Evolutionary conservation across 2,329 filamentous ascomycete species (phyloP).

Genomic region (Biscogniauxia mediterranea): DNA sequence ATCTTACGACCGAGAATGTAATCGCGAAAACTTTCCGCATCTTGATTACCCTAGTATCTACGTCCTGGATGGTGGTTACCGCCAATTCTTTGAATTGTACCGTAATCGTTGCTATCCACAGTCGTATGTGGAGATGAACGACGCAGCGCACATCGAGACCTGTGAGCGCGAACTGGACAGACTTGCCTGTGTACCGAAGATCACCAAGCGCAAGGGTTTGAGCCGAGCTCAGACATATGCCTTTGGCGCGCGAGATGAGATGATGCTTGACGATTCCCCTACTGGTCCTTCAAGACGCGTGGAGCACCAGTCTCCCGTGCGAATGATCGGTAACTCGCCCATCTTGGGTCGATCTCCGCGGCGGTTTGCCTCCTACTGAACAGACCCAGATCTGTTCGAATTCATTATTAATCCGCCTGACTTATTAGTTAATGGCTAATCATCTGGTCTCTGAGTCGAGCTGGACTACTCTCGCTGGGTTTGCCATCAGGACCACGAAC

Average conservation of each 20-base stretch:
- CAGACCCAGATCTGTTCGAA: conserved; percentile 1
- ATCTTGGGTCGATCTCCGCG: conserved; percentile 51
- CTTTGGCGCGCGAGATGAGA: conserved; percentile 72
- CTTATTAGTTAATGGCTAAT: conserved; percentile 13
- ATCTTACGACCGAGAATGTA: conserved; percentile 80
- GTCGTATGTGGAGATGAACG: conserved; percentile 95
- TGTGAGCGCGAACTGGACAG: conserved; percentile 95
- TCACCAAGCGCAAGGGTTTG: conserved; percentile 76
- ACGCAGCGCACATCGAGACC: conserved; percentile 84
- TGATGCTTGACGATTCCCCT: conserved; percentile 56
- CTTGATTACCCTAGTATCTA: conserved; percentile 97
- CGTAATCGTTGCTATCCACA: conserved; percentile 83
- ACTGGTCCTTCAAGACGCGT: conserved; percentile 49
- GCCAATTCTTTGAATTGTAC: conserved; percentile 81
- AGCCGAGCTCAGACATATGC: conserved; percentile 90
- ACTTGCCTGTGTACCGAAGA: conserved; percentile 67
- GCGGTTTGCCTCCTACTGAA: conserved; percentile 63
- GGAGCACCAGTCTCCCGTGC: conserved; percentile 39
- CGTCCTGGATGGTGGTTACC: conserved; percentile 95
- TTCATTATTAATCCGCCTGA: conserved; percentile 2
- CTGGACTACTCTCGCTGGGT: conserved; percentile 1
- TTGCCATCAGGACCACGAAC: not conserved
- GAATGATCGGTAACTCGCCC: conserved; percentile 46
- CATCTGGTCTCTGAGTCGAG: conserved; percentile 3
- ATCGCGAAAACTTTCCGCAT: conserved; percentile 73